A percentile compares a stretch with the other conserved stretches of the same genome.
Evolutionary conservation across 768 basidiomycete genomes (phyloP).

Genomic region (Pleurotus giganteus): DNA sequence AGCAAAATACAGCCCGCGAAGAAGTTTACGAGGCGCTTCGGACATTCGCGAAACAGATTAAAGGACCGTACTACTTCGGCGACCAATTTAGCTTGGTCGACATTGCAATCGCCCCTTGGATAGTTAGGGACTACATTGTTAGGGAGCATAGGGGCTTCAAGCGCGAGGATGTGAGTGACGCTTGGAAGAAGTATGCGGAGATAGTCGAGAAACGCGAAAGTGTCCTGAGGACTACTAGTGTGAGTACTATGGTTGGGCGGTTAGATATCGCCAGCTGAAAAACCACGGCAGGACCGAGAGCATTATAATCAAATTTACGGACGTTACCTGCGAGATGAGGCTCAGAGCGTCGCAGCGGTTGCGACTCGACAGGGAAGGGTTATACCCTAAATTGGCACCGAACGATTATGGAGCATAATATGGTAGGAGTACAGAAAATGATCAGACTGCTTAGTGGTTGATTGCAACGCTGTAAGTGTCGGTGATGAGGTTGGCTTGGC

Average conservation of each 20-base stretch:
- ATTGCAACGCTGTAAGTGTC: conserved; percentile 38
- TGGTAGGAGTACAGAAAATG: background rate
- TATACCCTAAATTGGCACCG: background rate
- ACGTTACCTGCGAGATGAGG: conserved; percentile 56
- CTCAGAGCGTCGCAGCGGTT: conserved; percentile 38
- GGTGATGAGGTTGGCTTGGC: conserved; percentile 44
- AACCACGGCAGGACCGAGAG: conserved; percentile 28
- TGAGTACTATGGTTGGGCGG: conserved; percentile 15
- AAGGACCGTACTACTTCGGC: conserved; percentile 58
- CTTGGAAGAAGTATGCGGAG: conserved; percentile 45
- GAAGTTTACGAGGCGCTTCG: conserved; percentile 27
- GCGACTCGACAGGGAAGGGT: background rate
- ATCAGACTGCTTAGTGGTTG: background rate
- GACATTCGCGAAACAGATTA: conserved; percentile 29
- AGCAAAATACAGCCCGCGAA: conserved; percentile 24
- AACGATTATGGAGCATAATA: background rate
- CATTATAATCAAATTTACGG: conserved; percentile 49
- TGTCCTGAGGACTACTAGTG: conserved; percentile 43
- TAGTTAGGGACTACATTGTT: conserved; percentile 43
- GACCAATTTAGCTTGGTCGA: conserved; percentile 54
- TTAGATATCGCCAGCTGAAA: background rate
- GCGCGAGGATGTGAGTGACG: conserved; percentile 36
- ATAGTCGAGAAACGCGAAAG: conserved; percentile 41
- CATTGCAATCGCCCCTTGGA: conserved; percentile 55
- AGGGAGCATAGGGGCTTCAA: conserved; percentile 48